Evolutionary conservation across 1,139 yeast species (phyloP).

Genomic region (Lodderomyces elongisporus): DNA sequence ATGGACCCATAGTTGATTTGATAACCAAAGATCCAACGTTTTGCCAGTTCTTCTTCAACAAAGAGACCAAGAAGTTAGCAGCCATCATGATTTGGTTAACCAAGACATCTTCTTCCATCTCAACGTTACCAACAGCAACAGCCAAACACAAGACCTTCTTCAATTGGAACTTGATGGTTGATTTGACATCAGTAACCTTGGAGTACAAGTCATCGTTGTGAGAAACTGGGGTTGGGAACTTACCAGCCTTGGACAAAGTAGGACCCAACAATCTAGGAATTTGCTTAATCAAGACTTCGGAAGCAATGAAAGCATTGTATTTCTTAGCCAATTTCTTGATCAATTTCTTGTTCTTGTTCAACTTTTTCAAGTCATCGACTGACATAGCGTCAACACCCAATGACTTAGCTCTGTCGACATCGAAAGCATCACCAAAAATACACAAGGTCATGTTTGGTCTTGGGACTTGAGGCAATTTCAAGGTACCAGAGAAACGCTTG

Average conservation of each 20-base stretch:
- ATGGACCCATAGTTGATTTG: slow-evolving; percentile 99
- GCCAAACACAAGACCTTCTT: slow-evolving; percentile 91
- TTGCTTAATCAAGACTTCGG: slow-evolving; percentile 98
- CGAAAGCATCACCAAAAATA: slow-evolving; percentile 99
- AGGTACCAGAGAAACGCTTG: slow-evolving; percentile 99
- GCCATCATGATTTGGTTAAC: slow-evolving; percentile 99
- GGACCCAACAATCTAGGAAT: slow-evolving; percentile 99
- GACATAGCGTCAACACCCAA: slow-evolving; percentile 99
- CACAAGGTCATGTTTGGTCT: slow-evolving; percentile 99
- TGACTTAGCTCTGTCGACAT: slow-evolving; percentile 99
- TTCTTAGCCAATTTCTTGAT: slow-evolving; percentile 99
- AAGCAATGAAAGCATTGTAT: slow-evolving; percentile 99
- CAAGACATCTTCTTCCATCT: slow-evolving; percentile 95
- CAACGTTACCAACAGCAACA: slow-evolving; percentile 97
- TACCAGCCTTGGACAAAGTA: slow-evolving; percentile 99
- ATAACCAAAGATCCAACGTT: slow-evolving; percentile 99
- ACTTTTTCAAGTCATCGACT: slow-evolving; percentile 99
- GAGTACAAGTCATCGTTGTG: slow-evolving; percentile 97
- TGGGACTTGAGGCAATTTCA: slow-evolving; percentile 98
- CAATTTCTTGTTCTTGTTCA: slow-evolving; percentile 99
- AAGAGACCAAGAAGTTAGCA: slow-evolving; percentile 98
- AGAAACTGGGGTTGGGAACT: slow-evolving; percentile 99
- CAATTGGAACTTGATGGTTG: slow-evolving; percentile 99
- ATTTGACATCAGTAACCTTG: slow-evolving; percentile 96
- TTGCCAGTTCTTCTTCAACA: slow-evolving; percentile 99